Evolutionary conservation across 768 basidiomycete species (phyloP).

Genomic region (Termitomyces eurrhizus): DNA sequence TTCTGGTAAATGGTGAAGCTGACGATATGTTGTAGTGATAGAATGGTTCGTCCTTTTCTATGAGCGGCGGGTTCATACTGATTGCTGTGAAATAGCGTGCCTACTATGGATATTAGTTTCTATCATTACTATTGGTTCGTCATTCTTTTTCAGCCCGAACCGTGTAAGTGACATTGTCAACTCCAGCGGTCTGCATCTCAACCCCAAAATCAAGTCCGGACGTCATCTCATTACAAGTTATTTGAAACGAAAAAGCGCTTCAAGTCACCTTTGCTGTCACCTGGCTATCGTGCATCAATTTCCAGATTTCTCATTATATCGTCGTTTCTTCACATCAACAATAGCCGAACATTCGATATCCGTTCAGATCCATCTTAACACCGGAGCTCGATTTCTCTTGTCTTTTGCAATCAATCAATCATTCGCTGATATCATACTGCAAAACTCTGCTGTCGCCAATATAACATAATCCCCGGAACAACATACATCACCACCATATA

Average conservation of each 20-base stretch:
- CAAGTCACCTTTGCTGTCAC: not conserved
- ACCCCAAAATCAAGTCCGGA: not conserved
- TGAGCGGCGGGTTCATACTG: not conserved
- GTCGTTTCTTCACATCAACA: not conserved
- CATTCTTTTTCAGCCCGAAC: not conserved
- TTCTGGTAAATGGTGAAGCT: not conserved
- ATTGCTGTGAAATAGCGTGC: not conserved
- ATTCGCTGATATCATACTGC: not conserved
- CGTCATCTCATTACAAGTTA: not conserved
- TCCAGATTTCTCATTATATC: not conserved
- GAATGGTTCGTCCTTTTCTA: not conserved
- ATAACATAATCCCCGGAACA: not conserved
- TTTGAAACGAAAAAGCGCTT: not conserved
- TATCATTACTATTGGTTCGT: not conserved
- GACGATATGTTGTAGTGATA: not conserved
- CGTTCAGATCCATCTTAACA: not conserved
- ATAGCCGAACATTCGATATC: not conserved
- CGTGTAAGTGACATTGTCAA: not conserved
- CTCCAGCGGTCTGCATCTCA: not conserved
- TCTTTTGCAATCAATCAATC: not conserved
- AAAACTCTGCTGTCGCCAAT: not conserved
- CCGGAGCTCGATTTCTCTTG: not conserved
- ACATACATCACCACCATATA: not conserved
- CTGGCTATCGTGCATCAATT: not conserved
- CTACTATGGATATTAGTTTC: not conserved